These are phyloP conservation scores for Apiospora aurea DNA, from an alignment of 2,329 filamentous ascomycete genomes.

Conservation along the genomic window DNA sequence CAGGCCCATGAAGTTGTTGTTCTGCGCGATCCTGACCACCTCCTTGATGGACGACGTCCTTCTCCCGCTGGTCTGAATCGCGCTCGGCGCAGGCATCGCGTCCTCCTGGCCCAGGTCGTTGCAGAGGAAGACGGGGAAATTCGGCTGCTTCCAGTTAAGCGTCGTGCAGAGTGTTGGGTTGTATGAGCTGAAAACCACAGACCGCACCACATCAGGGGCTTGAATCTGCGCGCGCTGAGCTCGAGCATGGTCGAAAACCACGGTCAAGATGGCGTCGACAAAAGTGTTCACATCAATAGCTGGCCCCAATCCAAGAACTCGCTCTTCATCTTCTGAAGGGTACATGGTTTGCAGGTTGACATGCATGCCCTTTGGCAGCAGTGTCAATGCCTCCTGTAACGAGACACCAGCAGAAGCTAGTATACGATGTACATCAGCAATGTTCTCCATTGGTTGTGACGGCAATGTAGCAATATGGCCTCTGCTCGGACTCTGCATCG, in stretches of 20 bases:
- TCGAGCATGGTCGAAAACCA: constrained; percentile 92
- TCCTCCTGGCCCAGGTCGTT: constrained; percentile 82
- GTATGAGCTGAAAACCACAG: constrained; percentile 93
- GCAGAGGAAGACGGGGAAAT: constrained; percentile 94
- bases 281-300: constrained; percentile 85
- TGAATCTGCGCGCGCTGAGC: constrained; percentile 64
- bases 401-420: constrained; percentile 81
- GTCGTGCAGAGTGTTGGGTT: constrained; percentile 91
- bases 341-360: constrained; percentile 93
- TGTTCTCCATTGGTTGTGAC: constrained; percentile 56
- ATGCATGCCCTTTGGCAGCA: constrained; percentile 81
- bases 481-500: constrained; percentile 50
- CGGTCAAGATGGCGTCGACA: constrained; percentile 81
- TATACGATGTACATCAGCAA: constrained; percentile 73
- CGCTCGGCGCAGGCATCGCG: constrained; percentile 45
- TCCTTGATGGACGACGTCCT: constrained; percentile 91
- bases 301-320: constrained; percentile 71
- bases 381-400: constrained; percentile 75
- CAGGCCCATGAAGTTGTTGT: constrained; percentile 98
- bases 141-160: constrained; percentile 98
- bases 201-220: constrained; percentile 77
- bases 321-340: constrained; percentile 78
- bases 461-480: constrained; percentile 52
- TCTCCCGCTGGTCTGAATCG: constrained; percentile 66
- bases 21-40: constrained; percentile 88